Evolutionary conservation across 208 protist species (phyloP), one percentile per base, ranked within the genome.

Genomic region (Leishmania braziliensis): DNA sequence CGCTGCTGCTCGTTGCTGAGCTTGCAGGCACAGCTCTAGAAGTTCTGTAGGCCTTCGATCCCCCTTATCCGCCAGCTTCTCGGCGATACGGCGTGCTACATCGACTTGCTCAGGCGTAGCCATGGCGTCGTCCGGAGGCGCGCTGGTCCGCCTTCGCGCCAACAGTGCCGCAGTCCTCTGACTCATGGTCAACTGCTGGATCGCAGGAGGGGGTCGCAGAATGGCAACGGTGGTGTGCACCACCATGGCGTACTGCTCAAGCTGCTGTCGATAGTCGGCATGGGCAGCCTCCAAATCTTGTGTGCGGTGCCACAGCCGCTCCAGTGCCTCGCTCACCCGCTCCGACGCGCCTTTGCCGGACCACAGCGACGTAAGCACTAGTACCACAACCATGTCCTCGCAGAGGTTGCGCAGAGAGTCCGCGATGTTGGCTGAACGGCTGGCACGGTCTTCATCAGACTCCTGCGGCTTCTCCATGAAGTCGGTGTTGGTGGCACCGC

Each of bases 361-460:
- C 86, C 86, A 92, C 43, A 88, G 46, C 18, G 86, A 88, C 3
- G 89, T 83, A 23, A 87, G 80, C 39, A 90, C 86, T 5, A 90
- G 82, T 65, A 88, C 89, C 10, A 86, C 89, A 20, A 88, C 74
- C 68, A 92, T 77, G 68, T 88, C 84, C 60, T 92, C 89, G 79
- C 89, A 89, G 20, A 92, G 72, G 78, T 83, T 78, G 26, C 75
- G 78, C 58, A 90, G 81, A 0, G 77, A 51, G 46, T 78, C 66
- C 0, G 78, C 78, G 43, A 90, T 82, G 46, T 66, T 60, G 33
- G 51, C 43, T 12, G 78, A 84, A 18, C 81, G 84, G 39, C 48
- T 63, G 29, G 29, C 73, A 0, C 80, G 62, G 6, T 77, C 56
- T 33, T 89, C 79, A 0, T 75, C 65, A 20, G 75, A 77, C 74